phyloP scores from a whole-genome alignment of 257 asterid genomes.

The Nicotiana undulata region DNA sequence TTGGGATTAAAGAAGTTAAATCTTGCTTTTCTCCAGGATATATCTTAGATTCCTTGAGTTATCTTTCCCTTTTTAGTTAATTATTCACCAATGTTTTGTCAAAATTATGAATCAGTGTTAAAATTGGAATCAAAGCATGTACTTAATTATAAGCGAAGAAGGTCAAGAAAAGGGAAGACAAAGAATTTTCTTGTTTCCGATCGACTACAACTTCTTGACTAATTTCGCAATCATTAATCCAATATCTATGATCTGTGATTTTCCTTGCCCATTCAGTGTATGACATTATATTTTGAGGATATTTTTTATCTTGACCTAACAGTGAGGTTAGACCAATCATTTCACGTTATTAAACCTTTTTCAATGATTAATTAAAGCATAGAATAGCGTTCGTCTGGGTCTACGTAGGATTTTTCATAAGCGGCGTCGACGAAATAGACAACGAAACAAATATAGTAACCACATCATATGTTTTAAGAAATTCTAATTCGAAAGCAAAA shows the following conservation, averaged over 20 bases:
- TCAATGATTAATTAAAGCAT: not conserved
- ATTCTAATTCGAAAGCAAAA: no score
- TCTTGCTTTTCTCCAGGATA: not conserved
- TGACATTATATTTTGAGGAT: no score
- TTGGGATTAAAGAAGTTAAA: not conserved
- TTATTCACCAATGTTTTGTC: not conserved
- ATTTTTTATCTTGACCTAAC: no score
- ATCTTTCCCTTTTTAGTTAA: not conserved
- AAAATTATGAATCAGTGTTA: not conserved
- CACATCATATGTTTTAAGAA: no score
- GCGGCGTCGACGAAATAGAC: no score
- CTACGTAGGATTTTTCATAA: no score
- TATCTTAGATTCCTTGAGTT: not conserved
- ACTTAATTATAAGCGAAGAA: not conserved
- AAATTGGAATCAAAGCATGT: not conserved
- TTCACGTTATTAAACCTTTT: no score
- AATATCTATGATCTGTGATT: not conserved
- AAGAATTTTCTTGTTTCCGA: not conserved
- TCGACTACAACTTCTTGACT: not conserved
- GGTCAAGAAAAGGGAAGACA: not conserved
- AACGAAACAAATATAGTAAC: no score
- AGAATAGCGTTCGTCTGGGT: no score
- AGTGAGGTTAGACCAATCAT: no score
- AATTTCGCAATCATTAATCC: not conserved
- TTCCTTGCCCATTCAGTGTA: no score